Base-by-base conservation (phyloP, 2,329 filamentous ascomycete genomes). In the Trematosphaeria pertusa region DNA sequence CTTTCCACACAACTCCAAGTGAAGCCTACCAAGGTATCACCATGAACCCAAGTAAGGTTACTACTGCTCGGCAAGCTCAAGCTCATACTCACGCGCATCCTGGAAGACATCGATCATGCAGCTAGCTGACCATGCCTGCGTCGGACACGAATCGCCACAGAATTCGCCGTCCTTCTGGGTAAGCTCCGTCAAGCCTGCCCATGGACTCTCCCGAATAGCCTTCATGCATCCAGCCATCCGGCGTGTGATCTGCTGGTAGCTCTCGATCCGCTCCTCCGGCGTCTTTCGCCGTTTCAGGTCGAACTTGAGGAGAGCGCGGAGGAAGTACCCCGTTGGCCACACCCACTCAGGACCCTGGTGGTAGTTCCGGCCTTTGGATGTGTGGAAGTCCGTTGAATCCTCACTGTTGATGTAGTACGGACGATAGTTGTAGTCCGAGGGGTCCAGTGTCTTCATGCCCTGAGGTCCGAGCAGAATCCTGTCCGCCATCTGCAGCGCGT, bases 311-410 rank as follows among this genome's bases (percentile, higher is more conserved):
- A 99, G 77, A 1, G 94, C 94, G 37, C 95, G 86, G 17, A 97
- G 79, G 80, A 96, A 99, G 78, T 91, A 99, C 4, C 94, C 94
- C 1, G 91, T 93, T 0, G 93, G 95, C 94, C 94, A 99, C 18
- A 97, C 77, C 94, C 94, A 99, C 72, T 99, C 94, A 0, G 94
- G 95, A 4, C 94, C 94, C 72, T 97, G 93, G 72, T 99, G 94
- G 75, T 99, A 99, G 74, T 97, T 99, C 46, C 94, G 83, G 38
- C 94, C 94, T 74, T 97, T 97, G 60, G 88, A 86, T 0, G 93
- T 97, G 9, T 89, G 84, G 65, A 97, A 97, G 71, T 97, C 89
- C 10, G 84, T 85, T 49, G 87, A 93, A 73, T 99, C 94, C 65
- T 97, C 93, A 58, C 87, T 89, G 76, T 99, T 99, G 78, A 87